These are phyloP conservation scores for Ceratocystis destructans DNA, from an alignment of 2,329 filamentous ascomycete species.

Conservation along the genomic window DNA sequence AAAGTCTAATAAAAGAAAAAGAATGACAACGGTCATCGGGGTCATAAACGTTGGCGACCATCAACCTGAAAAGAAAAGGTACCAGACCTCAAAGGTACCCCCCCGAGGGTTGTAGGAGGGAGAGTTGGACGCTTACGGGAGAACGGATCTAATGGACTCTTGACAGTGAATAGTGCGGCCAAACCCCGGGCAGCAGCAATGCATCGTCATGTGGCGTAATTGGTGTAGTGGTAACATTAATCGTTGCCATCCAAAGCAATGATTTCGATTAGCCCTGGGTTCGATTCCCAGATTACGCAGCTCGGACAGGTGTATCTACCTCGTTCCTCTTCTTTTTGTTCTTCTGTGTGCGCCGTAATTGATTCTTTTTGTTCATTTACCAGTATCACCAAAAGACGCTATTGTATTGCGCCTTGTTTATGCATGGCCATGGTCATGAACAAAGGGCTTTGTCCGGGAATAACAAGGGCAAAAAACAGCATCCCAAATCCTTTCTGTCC, in stretches of 20 bases:
- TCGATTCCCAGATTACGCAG: slow-evolving; percentile 7
- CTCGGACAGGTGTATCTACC: neutral
- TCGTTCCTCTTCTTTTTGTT: neutral
- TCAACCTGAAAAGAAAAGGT: too few relatives aligned
- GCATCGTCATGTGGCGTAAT: neutral
- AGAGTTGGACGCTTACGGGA: too few relatives aligned
- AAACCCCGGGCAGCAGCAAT: neutral
- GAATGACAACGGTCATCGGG: too few relatives aligned
- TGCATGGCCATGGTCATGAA: neutral
- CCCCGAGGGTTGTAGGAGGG: too few relatives aligned
- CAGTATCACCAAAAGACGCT: neutral
- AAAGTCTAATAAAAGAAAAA: too few relatives aligned
- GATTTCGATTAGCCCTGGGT: slow-evolving; percentile 8
- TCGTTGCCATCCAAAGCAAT: neutral
- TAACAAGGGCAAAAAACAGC: neutral
- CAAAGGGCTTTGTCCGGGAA: neutral
- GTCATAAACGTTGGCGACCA: too few relatives aligned
- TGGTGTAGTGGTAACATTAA: slow-evolving; percentile 9
- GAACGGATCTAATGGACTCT: too few relatives aligned
- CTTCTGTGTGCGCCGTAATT: neutral
- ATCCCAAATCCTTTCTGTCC: neutral
- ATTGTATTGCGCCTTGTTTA: neutral
- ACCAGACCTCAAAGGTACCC: too few relatives aligned
- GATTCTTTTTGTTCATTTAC: neutral
- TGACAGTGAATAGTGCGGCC: neutral